Base-by-base conservation (phyloP, 2,329 filamentous ascomycete species). In the Neurospora sp. region DNA sequence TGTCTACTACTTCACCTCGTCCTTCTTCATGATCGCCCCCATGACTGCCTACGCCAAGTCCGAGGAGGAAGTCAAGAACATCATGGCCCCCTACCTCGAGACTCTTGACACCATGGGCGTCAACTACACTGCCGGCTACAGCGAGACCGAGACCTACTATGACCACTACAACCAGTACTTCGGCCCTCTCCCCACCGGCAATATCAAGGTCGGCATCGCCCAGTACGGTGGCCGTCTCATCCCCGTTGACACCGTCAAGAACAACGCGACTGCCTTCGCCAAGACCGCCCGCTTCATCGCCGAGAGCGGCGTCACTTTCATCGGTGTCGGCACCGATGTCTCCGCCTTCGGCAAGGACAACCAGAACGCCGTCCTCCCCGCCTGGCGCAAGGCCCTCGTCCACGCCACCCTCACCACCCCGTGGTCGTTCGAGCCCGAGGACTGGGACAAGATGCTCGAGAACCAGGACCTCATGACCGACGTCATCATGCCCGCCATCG, bases 131-230 rank as follows among this genome's bases (percentile, higher is more conserved):
- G 43, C 72, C 5, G 68, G 52, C 38, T 73, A 74, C 68, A 68
- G 52, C 52, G 69, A 75, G 68, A 71, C 73, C 0, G 67, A 72
- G 19, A 77, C 52, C 67, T 78, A 78, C 72, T 83, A 86, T 46
- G 73, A 80, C 33, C 85, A 85, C 52, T 82, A 83, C 70, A 77
- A 78, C 74, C 82, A 82, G 38, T 78, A 78, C 74, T 79, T 78
- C 46, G 79, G 79, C 5, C 82, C 84, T 10, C 74, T 81, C 3
- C 83, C 80, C 70, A 80, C 80, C n/a, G 78, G 79, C 67, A 75
- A 74, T 69, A 79, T 79, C 2, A 84, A 87, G 73, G 90, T 91
- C 28, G 85, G 85, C 72, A 77, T 78, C 68, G 77, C 77, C 52
- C 79, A 81, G 73, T 79, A 78, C 67, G 82, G 83, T 38, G 80